Evolutionary conservation across 140 eudicot species (phyloP), one percentile per base, ranked within the genome.

Genomic region (Senecio squalidus): DNA sequence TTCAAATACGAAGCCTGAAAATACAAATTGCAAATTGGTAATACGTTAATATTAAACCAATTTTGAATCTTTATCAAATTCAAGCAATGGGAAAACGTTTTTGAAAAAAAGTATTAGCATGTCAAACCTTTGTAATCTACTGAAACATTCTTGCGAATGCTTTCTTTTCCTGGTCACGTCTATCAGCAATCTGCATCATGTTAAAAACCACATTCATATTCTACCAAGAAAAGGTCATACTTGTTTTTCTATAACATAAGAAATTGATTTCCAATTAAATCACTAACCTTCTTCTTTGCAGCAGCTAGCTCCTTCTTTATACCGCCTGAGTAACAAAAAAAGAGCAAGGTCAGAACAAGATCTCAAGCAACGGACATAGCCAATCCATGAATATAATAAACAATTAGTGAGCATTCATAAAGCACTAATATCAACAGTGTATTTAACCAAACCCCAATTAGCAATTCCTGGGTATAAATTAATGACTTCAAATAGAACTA

Each of bases 291-390:
- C 74, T 83, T 86, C 63, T 75, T 86, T 41, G 98, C 90, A 44
- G 80, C 81, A 44, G 95, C 89, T 49, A 92, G 83, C 78, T 81
- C 95, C 75, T 78, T 92, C 83, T 79, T 92, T 70, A 87, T 86
- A 64, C 76, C 84, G 67, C 80, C 96, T 91, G 74, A 62, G 71
- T 33, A 26, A 27, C 41, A 44, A 73, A 43, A 73, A 43, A 68
- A 50, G 26, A 29, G 36, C 15, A 71, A 46, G 25, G 5, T 59
- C 59, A 58, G 23, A 44, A 47, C 49, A 45, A 41, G 33, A 63
- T 33, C 11, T 9, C 69, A 10, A 41, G 52, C 14, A 58, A 40
- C 8, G 28, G n/a, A n/a, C 56, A 41, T 27, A 10, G 41, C 6
- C 25, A 13, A 59, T 26, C 24, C 50, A 38, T 14, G 16, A 18